Base-by-base conservation (phyloP, 805 yeast genomes). In the Saturnispora mendoncae region DNA sequence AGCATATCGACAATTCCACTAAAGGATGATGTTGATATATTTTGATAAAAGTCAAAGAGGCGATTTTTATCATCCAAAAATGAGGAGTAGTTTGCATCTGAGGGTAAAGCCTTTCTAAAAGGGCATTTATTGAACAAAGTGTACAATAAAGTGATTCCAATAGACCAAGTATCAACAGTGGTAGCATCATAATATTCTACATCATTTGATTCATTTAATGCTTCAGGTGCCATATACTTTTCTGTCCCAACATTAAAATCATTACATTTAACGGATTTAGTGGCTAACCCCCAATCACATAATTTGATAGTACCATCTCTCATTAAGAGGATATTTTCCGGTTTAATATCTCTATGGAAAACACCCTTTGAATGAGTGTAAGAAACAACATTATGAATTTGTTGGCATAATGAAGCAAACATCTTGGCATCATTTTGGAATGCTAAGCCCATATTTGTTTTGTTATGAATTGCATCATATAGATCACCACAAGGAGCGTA, bases 261-360 rank as follows among this genome's bases (percentile, higher is more conserved):
- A 6, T 50, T 46, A 38, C 62, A 60, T 20, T 51, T 51, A 18
- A 44, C 43, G 21, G 51, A 46, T 33, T 46, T 36, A 7, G 80
- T 74, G 18, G 84, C 72, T 38, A 80, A 68, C 0, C 88, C 88
- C 84, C 85, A 80, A 56, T 80, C 87, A 42, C 84, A 78, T 36
- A 80, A 60, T 56, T 80, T 80, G 38, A 79, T 65, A 23, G 69
- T 56, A 35, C 79, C 78, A 39, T 66, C 59, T 4, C 58, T 57
- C 48, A 70, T 71, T 39, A 80, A 60, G 25, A 80, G 60, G 23
- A 80, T 69, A 51, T 80, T 80, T 58, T 80, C 88, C 1, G 88
- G 88, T 57, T 80, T 80, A 43, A 80, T 69, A 54, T 80, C 88
- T 36, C 88, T 65, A 56, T 80, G 88, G 48, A 73, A 79, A 12